phyloP scores from a whole-genome alignment of 2,329 filamentous ascomycete genomes.

The Colletotrichum australisinense region DNA sequence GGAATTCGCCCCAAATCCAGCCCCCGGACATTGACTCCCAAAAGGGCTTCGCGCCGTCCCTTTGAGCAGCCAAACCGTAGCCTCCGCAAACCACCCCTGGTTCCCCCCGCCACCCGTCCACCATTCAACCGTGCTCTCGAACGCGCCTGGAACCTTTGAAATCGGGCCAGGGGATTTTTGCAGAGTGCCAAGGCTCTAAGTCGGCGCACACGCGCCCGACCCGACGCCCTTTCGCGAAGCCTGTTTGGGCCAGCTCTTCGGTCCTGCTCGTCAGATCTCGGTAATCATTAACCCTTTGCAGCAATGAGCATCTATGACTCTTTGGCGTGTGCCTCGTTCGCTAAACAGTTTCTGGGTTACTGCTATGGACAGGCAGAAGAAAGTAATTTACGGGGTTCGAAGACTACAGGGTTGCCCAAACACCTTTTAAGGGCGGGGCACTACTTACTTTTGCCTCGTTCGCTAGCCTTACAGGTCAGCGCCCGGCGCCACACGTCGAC shows the following conservation, averaged over 20 bases:
- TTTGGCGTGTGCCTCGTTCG: not conserved
- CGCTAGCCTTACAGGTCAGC: not conserved
- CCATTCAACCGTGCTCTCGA: not conserved
- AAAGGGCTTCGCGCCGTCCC: slow-evolving; percentile 6
- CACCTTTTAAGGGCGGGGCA: too few relatives aligned
- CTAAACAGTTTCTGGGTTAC: too few relatives aligned
- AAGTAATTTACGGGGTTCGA: too few relatives aligned
- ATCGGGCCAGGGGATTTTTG: slow-evolving; percentile 21
- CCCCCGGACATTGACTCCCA: slow-evolving; percentile 23
- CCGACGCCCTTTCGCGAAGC: not conserved
- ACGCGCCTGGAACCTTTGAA: slow-evolving; percentile 20
- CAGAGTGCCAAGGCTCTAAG: not conserved
- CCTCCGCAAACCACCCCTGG: not conserved
- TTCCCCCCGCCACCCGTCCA: not conserved
- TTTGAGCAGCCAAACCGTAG: not conserved
- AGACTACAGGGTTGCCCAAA: too few relatives aligned
- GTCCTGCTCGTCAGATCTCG: not conserved
- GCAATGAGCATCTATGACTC: not conserved
- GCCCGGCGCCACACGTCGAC: not conserved
- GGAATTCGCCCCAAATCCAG: not conserved
- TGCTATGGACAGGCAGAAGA: too few relatives aligned
- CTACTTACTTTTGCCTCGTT: too few relatives aligned
- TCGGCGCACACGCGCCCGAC: not conserved
- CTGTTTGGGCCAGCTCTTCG: not conserved
- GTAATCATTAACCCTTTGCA: not conserved